Conservation (phyloP, 345 rosid genomes). For the Camelina sativa region DNA sequence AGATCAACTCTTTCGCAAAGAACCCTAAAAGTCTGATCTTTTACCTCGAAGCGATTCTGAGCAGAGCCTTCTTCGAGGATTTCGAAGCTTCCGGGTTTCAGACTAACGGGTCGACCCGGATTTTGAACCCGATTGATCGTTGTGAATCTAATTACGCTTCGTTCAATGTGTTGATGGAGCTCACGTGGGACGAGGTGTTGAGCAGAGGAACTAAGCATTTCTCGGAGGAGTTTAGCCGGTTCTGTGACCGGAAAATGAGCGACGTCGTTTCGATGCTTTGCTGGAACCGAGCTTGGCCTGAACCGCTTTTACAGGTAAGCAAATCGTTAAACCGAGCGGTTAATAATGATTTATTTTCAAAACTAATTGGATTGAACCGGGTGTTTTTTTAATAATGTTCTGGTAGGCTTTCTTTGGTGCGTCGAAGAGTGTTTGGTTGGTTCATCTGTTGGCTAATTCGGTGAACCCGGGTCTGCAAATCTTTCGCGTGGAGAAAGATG, state of each 20-base stretch:
- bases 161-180: slow-evolving; percentile 55
- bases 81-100: slow-evolving; percentile 80
- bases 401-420: slow-evolving; percentile 85
- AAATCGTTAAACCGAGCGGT: slow-evolving; percentile 11
- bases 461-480: slow-evolving; percentile 81
- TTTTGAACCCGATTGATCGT: slow-evolving; percentile 75
- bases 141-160: slow-evolving; percentile 72
- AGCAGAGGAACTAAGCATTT: slow-evolving; percentile 84
- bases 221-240: slow-evolving; percentile 84
- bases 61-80: slow-evolving; percentile 82
- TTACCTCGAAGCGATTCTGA: slow-evolving; percentile 75
- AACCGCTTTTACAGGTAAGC: slow-evolving; percentile 68
- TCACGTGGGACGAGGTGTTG: slow-evolving; percentile 90
- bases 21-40: slow-evolving; percentile 62
- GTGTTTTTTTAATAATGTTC: neutral
- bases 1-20: slow-evolving; percentile 57
- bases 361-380: neutral
- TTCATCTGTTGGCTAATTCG: slow-evolving; percentile 90
- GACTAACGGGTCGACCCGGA: slow-evolving; percentile 55
- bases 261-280: slow-evolving; percentile 82
- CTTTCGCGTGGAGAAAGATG: slow-evolving; percentile 70
- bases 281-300: slow-evolving; percentile 91
- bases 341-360: neutral
- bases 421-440: slow-evolving; percentile 84
- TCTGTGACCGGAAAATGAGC: slow-evolving; percentile 92